Percentiles rank a stretch among this genome's conserved stretches.
phyloP scores from a whole-genome alignment of 2,329 filamentous ascomycete genomes.

The Aspergillus hiratsukae region DNA sequence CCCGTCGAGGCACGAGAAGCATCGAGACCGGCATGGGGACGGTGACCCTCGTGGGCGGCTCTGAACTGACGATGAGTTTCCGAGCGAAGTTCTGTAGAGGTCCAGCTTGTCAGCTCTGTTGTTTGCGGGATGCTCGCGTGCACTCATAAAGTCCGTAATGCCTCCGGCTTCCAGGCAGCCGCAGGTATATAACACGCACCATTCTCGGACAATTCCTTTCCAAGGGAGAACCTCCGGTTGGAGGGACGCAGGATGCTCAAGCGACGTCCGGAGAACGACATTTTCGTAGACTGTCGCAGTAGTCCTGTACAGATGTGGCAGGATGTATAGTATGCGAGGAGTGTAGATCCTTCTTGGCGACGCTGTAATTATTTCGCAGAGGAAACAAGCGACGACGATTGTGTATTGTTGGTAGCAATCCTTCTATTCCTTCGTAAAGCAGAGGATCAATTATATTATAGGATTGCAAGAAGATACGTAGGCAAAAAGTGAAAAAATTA shows the following conservation, averaged over 20 bases:
- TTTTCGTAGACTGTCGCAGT: constrained; percentile 17
- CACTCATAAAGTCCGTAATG: background rate
- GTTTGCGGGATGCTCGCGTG: background rate
- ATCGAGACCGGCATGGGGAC: constrained; percentile 86
- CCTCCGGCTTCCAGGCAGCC: background rate
- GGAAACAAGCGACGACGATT: background rate
- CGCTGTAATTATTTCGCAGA: background rate
- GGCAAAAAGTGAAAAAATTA: background rate
- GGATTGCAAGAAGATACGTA: background rate
- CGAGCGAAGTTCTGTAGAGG: constrained; percentile 65
- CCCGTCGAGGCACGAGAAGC: constrained; percentile 83
- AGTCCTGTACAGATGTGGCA: background rate
- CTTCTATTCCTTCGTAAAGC: background rate
- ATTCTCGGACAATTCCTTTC: constrained; percentile 43
- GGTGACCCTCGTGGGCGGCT: constrained; percentile 82
- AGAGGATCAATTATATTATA: background rate
- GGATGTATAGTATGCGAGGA: background rate
- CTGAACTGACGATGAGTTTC: constrained; percentile 87
- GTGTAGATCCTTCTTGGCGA: constrained; percentile 2
- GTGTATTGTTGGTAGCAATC: background rate
- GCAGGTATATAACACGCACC: constrained; percentile 30
- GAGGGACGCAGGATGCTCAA: constrained; percentile 40
- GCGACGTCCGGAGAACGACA: constrained; percentile 46
- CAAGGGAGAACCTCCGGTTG: constrained; percentile 38
- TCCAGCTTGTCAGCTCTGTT: constrained; percentile 1